Percentiles rank a stretch among this genome's conserved stretches.
These are phyloP conservation scores for Monilinia fructicola DNA, from an alignment of 2,329 filamentous ascomycete genomes.

Conservation along the genomic window DNA sequence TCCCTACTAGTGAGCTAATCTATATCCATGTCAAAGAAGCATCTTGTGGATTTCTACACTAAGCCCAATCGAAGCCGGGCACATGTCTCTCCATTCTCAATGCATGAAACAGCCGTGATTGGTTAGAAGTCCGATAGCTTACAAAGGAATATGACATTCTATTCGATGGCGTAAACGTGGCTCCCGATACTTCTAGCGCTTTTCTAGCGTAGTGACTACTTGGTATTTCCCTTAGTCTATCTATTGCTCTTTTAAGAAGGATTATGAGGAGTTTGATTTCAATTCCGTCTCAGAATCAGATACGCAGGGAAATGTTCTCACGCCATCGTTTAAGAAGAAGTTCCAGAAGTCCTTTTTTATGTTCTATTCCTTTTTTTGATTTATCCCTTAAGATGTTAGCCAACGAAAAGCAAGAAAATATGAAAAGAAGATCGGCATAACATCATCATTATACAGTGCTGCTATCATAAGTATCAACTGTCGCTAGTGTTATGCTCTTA, in stretches of 20 bases:
- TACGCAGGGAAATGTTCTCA: not conserved
- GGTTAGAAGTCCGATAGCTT: not conserved
- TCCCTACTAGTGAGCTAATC: not conserved
- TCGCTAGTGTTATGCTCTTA: not conserved
- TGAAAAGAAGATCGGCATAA: not conserved
- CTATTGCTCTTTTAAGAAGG: not conserved
- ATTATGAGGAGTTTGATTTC: not conserved
- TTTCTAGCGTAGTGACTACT: slow-evolving; percentile 10
- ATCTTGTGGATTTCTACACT: not conserved
- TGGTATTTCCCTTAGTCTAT: not conserved
- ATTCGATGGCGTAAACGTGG: slow-evolving; percentile 11
- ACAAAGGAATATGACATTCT: not conserved
- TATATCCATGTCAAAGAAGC: not conserved
- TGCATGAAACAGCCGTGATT: not conserved
- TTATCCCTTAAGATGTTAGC: not conserved
- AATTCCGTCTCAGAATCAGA: slow-evolving; percentile 11
- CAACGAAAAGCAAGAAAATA: not conserved
- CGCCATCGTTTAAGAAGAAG: not conserved
- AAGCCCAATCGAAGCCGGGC: not conserved
- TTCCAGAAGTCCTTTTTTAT: slow-evolving; percentile 14
- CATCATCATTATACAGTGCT: not conserved
- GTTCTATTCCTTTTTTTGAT: not conserved
- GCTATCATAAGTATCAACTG: not conserved
- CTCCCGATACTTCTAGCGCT: slow-evolving; percentile 10
- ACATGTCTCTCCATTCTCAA: not conserved